These are phyloP conservation scores for Glycine tomentella DNA, from an alignment of 306 rosid genomes.

Conservation along the genomic window DNA sequence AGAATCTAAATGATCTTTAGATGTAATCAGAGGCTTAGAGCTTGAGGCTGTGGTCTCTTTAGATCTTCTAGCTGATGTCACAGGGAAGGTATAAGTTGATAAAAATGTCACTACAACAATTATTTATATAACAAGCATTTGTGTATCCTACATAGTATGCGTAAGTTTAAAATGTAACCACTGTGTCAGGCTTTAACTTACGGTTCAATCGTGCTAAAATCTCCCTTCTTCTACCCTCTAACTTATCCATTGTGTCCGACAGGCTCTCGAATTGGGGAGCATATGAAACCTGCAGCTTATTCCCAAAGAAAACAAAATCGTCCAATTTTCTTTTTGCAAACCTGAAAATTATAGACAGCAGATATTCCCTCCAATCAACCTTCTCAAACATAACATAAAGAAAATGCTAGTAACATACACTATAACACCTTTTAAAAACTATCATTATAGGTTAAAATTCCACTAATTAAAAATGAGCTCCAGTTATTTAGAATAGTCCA, in stretches of 20 bases:
- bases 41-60: conserved; percentile 55
- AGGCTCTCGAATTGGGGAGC: conserved; percentile 84
- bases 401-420: not conserved
- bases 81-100: conserved; percentile 12
- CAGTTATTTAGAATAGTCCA: not conserved
- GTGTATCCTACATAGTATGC: not conserved
- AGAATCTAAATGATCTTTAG: conserved; percentile 51
- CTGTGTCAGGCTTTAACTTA: conserved; percentile 45
- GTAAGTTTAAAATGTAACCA: conserved; percentile 4
- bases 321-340: conserved; percentile 91
- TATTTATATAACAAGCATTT: conserved; percentile 33
- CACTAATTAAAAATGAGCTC: not conserved
- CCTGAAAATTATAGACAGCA: conserved; percentile 54
- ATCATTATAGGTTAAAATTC: not conserved
- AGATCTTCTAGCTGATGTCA: conserved; percentile 69
- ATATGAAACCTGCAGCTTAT: conserved; percentile 73
- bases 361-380: conserved; percentile 31
- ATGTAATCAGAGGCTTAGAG: conserved; percentile 41
- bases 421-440: not conserved
- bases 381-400: conserved; percentile 30
- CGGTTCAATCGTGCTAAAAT: conserved; percentile 68
- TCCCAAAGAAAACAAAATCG: conserved; percentile 84
- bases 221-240: conserved; percentile 86
- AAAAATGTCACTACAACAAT: conserved; percentile 16
- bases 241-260: conserved; percentile 75